Evolutionary conservation across 2,329 filamentous ascomycete genomes (phyloP).

Genomic region (Monosporascus ibericus): DNA sequence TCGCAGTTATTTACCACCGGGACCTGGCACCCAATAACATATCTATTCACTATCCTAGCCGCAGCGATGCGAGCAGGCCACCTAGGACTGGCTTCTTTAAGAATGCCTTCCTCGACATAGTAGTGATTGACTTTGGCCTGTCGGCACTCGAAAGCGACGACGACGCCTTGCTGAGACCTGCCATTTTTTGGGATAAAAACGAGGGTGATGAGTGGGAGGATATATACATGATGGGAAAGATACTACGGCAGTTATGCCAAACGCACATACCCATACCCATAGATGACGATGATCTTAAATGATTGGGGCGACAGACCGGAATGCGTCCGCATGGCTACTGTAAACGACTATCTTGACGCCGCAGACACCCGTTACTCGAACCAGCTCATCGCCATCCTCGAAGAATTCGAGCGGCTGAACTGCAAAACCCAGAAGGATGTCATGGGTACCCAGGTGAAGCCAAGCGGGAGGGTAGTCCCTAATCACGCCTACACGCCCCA

Average conservation of each 20-base stretch:
- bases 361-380: neutral
- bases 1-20: neutral
- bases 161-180: neutral
- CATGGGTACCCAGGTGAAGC: neutral
- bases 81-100: neutral
- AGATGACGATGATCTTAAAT: neutral
- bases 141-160: neutral
- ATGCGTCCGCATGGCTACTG: neutral
- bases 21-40: neutral
- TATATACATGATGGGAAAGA: neutral
- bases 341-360: neutral
- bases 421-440: neutral
- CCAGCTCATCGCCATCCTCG: neutral
- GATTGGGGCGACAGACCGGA: neutral
- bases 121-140: neutral
- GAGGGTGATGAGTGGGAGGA: neutral
- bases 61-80: neutral
- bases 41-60: neutral
- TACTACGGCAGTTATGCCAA: neutral
- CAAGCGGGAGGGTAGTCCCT: neutral
- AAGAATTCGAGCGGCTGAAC: neutral
- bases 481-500: neutral
- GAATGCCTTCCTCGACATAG: neutral
- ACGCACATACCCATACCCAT: neutral
- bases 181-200: neutral